Percentiles rank a stretch among this genome's conserved stretches.
phyloP scores from a whole-genome alignment of 176 grass and related monocot species.

The Juncus inflexus region DNA sequence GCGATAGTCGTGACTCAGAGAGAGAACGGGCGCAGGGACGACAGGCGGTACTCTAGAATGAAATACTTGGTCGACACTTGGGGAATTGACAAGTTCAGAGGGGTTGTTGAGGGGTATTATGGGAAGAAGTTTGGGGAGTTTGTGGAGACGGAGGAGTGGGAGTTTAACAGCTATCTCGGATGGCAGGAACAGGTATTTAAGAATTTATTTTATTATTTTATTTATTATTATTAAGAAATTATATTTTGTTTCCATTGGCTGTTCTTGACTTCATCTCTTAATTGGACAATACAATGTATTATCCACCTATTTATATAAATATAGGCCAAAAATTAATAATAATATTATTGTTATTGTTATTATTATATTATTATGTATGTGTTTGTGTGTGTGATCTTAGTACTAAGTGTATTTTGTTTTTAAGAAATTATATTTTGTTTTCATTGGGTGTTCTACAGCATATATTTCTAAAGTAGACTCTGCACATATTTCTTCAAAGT shows the following conservation, averaged over 20 bases:
- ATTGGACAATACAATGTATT: too few species aligned
- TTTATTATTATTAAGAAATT: background rate
- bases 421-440: background rate
- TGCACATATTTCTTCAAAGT: background rate
- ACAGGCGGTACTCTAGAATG: slow-evolving; percentile 89
- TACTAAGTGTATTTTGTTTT: too few species aligned
- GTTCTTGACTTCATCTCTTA: too few species aligned
- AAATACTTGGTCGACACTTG: slow-evolving; percentile 86
- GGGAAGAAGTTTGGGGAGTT: slow-evolving; percentile 90
- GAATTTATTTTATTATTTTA: slow-evolving; percentile 1
- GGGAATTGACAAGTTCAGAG: slow-evolving; percentile 93
- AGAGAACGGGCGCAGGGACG: slow-evolving; percentile 97
- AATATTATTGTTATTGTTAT: too few species aligned
- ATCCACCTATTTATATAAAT: too few species aligned
- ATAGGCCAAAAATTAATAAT: too few species aligned
- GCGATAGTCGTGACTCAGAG: slow-evolving; percentile 95
- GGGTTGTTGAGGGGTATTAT: slow-evolving; percentile 82
- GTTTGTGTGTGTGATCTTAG: too few species aligned
- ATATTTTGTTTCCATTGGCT: too few species aligned
- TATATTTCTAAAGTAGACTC: slow-evolving; percentile 8
- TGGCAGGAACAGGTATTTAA: slow-evolving; percentile 90
- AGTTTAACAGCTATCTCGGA: slow-evolving; percentile 92
- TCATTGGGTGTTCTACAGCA: too few species aligned
- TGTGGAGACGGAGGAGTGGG: slow-evolving; percentile 60
- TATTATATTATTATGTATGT: too few species aligned